Percentiles rank a stretch among this genome's conserved stretches.
phyloP scores from a whole-genome alignment of 306 rosid genomes.

The Prunus padus region DNA sequence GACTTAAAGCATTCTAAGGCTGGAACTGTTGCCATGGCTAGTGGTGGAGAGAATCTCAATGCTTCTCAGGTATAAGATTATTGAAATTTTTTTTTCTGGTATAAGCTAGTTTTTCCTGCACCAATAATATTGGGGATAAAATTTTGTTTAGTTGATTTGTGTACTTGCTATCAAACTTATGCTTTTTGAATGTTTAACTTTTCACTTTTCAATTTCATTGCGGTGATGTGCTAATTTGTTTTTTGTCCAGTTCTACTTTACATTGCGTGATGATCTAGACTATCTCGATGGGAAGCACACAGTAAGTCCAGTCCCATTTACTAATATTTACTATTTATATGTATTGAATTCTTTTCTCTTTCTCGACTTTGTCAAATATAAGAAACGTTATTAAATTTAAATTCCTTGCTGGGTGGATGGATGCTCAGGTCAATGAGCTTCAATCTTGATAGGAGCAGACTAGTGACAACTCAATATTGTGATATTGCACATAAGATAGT shows the following conservation, averaged over 20 bases:
- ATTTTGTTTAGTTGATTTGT: neutral
- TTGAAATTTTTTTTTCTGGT: neutral
- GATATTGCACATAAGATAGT: neutral
- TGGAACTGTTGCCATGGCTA: constrained; percentile 92
- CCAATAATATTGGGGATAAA: constrained; percentile 4
- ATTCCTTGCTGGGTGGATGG: neutral
- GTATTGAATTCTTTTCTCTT: neutral
- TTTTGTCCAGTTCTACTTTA: constrained; percentile 72
- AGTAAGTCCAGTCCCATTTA: constrained; percentile 48
- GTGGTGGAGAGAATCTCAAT: constrained; percentile 94
- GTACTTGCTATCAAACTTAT: neutral
- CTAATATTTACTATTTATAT: neutral
- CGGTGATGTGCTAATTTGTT: constrained; percentile 14
- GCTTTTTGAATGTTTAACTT: neutral
- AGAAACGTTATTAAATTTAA: neutral
- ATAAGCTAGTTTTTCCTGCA: constrained; percentile 1
- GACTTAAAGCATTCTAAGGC: constrained; percentile 92
- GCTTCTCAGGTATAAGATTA: constrained; percentile 79
- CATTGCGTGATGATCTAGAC: constrained; percentile 87
- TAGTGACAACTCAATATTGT: neutral
- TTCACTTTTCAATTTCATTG: constrained; percentile 2
- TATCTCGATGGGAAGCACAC: constrained; percentile 93
- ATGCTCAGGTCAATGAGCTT: neutral
- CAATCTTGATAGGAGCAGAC: neutral
- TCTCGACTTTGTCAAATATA: neutral